Percentiles rank a stretch among this genome's conserved stretches.
phyloP scores from a whole-genome alignment of 176 grass and related monocot genomes.

The Elymus sibiricus region DNA sequence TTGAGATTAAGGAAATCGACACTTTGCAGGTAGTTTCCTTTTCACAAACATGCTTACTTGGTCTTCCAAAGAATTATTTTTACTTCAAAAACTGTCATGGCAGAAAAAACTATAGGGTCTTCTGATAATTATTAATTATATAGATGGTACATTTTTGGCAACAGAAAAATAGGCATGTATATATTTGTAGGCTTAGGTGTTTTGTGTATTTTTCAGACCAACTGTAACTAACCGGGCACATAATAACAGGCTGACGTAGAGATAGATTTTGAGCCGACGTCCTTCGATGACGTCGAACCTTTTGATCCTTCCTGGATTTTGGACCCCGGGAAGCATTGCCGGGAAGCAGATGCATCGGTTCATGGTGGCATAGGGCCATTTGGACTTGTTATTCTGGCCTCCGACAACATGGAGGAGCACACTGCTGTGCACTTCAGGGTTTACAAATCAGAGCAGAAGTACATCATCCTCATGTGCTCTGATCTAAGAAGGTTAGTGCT shows the following conservation, averaged over 20 bases:
- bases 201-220: no score
- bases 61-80: not conserved
- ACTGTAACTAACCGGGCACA: no score
- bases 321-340: constrained; percentile 53
- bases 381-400: no score
- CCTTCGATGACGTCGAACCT: not conserved
- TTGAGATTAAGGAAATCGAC: not conserved
- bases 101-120: not conserved
- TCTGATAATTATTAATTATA: not conserved
- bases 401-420: no score
- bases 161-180: not conserved
- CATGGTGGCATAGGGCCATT: constrained; percentile 62
- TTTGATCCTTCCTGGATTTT: constrained; percentile 68
- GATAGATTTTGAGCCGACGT: no score
- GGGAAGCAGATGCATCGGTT: constrained; percentile 38
- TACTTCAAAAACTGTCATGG: not conserved
- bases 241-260: no score
- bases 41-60: not conserved
- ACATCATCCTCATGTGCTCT: no score
- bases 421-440: no score
- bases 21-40: not conserved
- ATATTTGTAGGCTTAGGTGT: not conserved
- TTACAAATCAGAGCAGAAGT: no score
- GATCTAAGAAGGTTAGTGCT: no score
- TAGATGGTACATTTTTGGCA: not conserved